phyloP scores from a whole-genome alignment of 2,329 filamentous ascomycete species.

The Penicillium palitans region DNA sequence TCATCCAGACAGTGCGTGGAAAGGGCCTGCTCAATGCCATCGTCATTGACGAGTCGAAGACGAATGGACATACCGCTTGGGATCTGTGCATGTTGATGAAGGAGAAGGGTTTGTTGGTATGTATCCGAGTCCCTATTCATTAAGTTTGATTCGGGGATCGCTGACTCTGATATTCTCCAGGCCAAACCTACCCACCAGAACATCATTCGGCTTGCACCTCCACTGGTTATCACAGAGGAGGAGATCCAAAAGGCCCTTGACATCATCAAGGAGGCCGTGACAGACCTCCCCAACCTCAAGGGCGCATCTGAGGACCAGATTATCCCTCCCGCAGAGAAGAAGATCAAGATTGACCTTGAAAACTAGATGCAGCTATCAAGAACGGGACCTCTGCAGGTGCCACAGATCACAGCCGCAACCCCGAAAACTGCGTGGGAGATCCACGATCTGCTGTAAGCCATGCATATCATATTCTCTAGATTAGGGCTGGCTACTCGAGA shows the following conservation, averaged over 20 bases:
- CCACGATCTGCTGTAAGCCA: background rate
- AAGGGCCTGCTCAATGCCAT: slow-evolving; percentile 95
- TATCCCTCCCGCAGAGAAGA: slow-evolving; percentile 61
- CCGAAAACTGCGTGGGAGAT: background rate
- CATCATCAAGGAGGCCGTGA: slow-evolving; percentile 79
- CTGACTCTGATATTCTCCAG: slow-evolving; percentile 48
- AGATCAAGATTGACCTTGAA: slow-evolving; percentile 60
- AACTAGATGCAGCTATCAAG: slow-evolving; percentile 43
- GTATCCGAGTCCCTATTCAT: slow-evolving; percentile 33
- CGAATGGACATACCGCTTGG: slow-evolving; percentile 86
- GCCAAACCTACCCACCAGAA: slow-evolving; percentile 98
- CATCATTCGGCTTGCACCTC: slow-evolving; percentile 96
- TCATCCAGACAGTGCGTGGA: slow-evolving; percentile 80
- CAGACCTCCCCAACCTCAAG: slow-evolving; percentile 72
- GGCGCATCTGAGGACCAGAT: slow-evolving; percentile 56
- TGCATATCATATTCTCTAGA: background rate
- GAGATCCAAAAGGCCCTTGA: slow-evolving; percentile 74
- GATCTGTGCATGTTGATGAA: slow-evolving; percentile 95
- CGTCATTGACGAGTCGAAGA: slow-evolving; percentile 87
- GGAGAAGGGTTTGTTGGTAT: slow-evolving; percentile 87
- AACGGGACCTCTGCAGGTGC: background rate
- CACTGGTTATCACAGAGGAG: slow-evolving; percentile 86
- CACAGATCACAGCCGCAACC: background rate
- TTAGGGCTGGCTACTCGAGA: background rate
- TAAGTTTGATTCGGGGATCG: background rate